These are phyloP conservation scores for Persicaria maculosa DNA, from an alignment of 148 eudicot species.

Conservation along the genomic window DNA sequence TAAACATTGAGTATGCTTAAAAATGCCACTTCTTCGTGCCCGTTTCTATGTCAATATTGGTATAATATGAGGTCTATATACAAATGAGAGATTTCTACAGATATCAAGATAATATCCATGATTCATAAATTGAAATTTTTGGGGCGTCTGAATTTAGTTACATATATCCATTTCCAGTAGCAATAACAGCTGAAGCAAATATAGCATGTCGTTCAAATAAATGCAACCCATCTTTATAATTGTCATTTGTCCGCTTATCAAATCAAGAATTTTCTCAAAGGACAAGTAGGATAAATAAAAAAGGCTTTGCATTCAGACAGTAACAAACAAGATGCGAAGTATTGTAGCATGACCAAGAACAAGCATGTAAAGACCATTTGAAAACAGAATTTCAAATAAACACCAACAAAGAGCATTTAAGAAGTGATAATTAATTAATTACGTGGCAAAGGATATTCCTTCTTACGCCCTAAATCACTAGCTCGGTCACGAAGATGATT, in stretches of 20 bases:
- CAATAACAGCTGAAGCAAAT: not conserved
- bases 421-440: not conserved
- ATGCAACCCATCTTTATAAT: not conserved
- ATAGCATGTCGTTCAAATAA: not conserved
- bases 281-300: not conserved
- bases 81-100: not conserved
- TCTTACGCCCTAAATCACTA: constrained; percentile 82
- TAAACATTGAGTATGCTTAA: too few species aligned
- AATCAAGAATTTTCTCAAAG: not conserved
- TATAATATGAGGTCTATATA: not conserved
- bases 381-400: not conserved
- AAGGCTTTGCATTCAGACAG: not conserved
- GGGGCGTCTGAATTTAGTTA: not conserved
- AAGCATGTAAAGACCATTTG: not conserved
- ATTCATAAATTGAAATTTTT: not conserved
- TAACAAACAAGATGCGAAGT: not conserved
- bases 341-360: not conserved
- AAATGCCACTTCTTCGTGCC: not conserved
- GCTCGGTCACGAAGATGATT: constrained; percentile 98
- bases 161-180: not conserved
- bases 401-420: not conserved
- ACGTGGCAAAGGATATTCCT: constrained; percentile 78
- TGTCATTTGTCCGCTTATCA: not conserved
- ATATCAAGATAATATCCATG: not conserved
- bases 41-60: not conserved